Evolutionary conservation across 108 stramenopile species (phyloP).

Genomic region (Nitzschia sp.): DNA sequence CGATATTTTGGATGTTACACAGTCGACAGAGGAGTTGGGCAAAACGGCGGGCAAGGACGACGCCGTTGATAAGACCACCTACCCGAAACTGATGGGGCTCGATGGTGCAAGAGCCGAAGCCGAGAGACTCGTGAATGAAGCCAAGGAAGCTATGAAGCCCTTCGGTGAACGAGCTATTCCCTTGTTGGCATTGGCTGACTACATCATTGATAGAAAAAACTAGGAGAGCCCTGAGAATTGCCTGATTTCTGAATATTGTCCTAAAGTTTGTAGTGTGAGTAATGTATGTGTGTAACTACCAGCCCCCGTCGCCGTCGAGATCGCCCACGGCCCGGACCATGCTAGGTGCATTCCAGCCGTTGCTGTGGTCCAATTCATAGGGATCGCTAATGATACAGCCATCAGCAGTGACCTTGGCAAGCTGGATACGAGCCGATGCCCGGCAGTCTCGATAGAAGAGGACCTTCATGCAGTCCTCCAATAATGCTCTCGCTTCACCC

Average conservation of each 20-base stretch:
- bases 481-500: constrained; percentile 93
- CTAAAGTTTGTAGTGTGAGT: no score
- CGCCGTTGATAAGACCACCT: constrained; percentile 92
- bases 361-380: constrained; percentile 74
- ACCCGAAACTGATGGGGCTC: constrained; percentile 91
- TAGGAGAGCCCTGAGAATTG: no score
- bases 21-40: constrained; percentile 91
- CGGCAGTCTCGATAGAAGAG: constrained; percentile 98
- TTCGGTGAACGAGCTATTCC: constrained; percentile 90
- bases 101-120: constrained; percentile 92
- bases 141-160: constrained; percentile 81
- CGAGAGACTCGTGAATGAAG: constrained; percentile 79
- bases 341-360: constrained; percentile 62
- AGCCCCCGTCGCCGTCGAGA: constrained; percentile 83
- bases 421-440: constrained; percentile 91
- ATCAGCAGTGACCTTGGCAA: constrained; percentile 88
- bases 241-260: no score
- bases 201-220: constrained; percentile 92
- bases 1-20: constrained; percentile 96
- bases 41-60: constrained; percentile 96
- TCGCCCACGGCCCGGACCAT: constrained; percentile 66
- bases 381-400: constrained; percentile 81
- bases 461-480: constrained; percentile 98
- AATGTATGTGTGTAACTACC: no score
- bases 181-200: constrained; percentile 90